Conservation (phyloP, 2,329 filamentous ascomycete genomes). For the Berkeleyomyces rouxiae region DNA sequence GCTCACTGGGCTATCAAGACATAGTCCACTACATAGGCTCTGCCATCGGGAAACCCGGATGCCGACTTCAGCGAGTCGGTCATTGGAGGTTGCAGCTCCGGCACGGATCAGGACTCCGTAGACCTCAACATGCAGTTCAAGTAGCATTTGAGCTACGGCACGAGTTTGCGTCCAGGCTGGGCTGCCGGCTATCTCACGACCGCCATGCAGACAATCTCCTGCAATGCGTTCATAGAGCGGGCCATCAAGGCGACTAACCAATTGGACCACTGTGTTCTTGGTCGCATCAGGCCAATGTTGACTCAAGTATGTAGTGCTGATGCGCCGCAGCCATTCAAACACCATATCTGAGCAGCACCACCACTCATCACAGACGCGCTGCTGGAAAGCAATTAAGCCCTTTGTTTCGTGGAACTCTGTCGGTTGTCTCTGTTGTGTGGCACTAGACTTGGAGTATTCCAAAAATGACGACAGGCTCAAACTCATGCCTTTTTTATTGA, state of each 20-base stretch:
- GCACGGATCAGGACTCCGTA: conserved; percentile 26
- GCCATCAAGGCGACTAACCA: conserved; percentile 37
- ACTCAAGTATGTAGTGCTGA: conserved; percentile 35
- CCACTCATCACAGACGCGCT: conserved; percentile 31
- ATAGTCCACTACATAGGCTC: conserved; percentile 5
- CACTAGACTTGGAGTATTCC: conserved; percentile 42
- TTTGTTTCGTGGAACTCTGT: conserved; percentile 35
- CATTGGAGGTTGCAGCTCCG: conserved; percentile 5
- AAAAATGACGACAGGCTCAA: conserved; percentile 44
- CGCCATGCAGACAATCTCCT: not conserved
- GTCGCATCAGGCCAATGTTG: conserved; percentile 41
- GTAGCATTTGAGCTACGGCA: conserved; percentile 36
- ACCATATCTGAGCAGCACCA: conserved; percentile 39
- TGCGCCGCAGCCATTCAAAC: conserved; percentile 38
- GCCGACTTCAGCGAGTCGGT: conserved; percentile 6
- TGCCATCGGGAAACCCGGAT: conserved; percentile 7
- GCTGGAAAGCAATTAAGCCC: conserved; percentile 36
- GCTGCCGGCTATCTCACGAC: not conserved
- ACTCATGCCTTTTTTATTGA: conserved; percentile 36
- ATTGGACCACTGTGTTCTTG: conserved; percentile 39
- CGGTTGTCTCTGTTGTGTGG: conserved; percentile 31
- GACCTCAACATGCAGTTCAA: conserved; percentile 45
- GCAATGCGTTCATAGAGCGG: conserved; percentile 28
- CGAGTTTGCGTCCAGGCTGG: conserved; percentile 3
- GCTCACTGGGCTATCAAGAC: conserved; percentile 1